Conservation (phyloP, 345 rosid species). For the Lumnitzera racemosa region DNA sequence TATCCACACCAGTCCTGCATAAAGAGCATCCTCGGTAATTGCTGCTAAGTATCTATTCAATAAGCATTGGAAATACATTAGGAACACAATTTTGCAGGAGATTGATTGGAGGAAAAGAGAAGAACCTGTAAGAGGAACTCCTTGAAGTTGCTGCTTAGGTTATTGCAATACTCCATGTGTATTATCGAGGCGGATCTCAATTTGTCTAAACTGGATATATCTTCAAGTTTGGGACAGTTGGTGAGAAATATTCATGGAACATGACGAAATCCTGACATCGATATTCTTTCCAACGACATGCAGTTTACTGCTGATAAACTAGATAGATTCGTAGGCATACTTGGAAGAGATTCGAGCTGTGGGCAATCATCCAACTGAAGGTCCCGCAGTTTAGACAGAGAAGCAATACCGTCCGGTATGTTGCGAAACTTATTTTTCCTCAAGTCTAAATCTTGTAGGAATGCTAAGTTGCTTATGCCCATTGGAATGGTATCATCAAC, state of each 20-base stretch:
- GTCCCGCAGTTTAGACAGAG: constrained; percentile 6
- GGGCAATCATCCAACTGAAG: constrained; percentile 9
- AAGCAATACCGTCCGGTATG: constrained; percentile 5
- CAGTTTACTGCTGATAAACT: background rate
- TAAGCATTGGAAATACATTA: too few species aligned
- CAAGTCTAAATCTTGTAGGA: constrained; percentile 1
- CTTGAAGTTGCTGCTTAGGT: background rate
- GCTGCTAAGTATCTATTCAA: too few species aligned
- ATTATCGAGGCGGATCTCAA: background rate
- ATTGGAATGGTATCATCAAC: constrained; percentile 7
- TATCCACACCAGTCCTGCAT: background rate
- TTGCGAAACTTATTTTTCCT: constrained; percentile 6
- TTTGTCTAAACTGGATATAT: constrained; percentile 4
- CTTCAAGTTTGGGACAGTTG: background rate
- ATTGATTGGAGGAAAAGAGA: background rate
- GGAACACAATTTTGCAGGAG: background rate
- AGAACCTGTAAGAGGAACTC: constrained; percentile 1
- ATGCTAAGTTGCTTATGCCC: constrained; percentile 2
- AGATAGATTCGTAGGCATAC: constrained; percentile 6
- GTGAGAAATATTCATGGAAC: background rate
- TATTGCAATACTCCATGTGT: background rate
- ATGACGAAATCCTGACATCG: background rate
- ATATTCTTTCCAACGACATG: constrained; percentile 3
- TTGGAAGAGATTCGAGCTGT: constrained; percentile 7
- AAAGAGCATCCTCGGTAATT: too few species aligned